A percentile compares a stretch with the other conserved stretches of the same genome.
phyloP scores from a whole-genome alignment of 2,329 filamentous ascomycete species.

The Aspergillus fischeri region DNA sequence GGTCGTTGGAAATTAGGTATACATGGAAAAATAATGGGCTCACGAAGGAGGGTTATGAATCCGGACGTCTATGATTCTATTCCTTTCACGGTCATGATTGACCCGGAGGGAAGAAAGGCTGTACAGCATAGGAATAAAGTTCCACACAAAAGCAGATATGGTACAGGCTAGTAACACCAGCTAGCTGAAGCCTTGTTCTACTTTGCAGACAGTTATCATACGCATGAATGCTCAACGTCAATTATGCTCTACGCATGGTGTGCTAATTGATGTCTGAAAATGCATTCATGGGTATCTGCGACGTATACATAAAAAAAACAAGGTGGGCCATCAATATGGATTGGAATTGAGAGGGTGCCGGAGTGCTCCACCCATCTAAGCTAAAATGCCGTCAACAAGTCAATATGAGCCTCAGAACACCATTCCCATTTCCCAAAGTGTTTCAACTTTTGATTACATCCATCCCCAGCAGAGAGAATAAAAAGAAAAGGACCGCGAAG shows the following conservation, averaged over 20 bases:
- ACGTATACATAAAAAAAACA: constrained; percentile 27
- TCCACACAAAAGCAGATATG: not conserved
- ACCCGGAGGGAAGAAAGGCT: not conserved
- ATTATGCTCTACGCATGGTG: constrained; percentile 18
- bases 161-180: not conserved
- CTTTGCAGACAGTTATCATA: constrained; percentile 16
- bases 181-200: not conserved
- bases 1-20: not conserved
- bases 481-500: constrained; percentile 6
- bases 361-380: constrained; percentile 31
- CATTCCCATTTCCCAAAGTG: constrained; percentile 14
- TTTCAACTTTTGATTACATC: constrained; percentile 16
- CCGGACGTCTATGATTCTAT: not conserved
- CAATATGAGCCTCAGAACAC: constrained; percentile 24
- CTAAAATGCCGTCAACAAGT: constrained; percentile 30
- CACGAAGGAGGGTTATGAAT: not conserved
- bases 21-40: not conserved
- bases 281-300: constrained; percentile 42
- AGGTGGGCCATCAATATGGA: constrained; percentile 20
- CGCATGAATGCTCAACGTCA: constrained; percentile 25
- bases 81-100: not conserved
- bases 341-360: constrained; percentile 25
- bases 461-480: constrained; percentile 4
- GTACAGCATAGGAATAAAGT: not conserved
- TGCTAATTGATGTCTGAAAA: constrained; percentile 23